phyloP scores from a whole-genome alignment of 1,284 basidiomycete species.

The Ceratobasidium papillatum region DNA sequence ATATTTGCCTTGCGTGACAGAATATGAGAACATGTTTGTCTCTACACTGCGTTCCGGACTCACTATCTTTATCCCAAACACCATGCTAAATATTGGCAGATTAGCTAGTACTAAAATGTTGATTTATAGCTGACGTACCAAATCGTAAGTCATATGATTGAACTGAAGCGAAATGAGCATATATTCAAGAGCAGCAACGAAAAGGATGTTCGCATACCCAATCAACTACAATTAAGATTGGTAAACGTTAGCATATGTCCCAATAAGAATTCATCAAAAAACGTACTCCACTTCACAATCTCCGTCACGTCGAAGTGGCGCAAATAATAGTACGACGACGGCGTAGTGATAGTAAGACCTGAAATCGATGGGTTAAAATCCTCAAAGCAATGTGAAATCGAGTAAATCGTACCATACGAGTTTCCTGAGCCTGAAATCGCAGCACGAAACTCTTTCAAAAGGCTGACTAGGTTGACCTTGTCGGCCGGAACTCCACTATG shows the following conservation, averaged over 20 bases:
- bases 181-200: not conserved
- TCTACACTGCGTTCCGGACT: too few species aligned
- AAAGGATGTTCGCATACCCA: not conserved
- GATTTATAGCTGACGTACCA: slow-evolving; percentile 37
- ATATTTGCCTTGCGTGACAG: not conserved
- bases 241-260: slow-evolving; percentile 42
- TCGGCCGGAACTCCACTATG: slow-evolving; percentile 45
- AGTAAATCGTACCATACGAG: not conserved
- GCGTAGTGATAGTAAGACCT: slow-evolving; percentile 48
- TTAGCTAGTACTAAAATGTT: not conserved
- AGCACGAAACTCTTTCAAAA: slow-evolving; percentile 48
- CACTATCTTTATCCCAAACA: slow-evolving; percentile 45
- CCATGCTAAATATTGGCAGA: slow-evolving; percentile 44
- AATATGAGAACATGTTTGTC: too few species aligned
- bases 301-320: slow-evolving; percentile 51
- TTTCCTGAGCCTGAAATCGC: slow-evolving; percentile 42
- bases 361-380: not conserved
- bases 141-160: slow-evolving; percentile 45
- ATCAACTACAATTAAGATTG: slow-evolving; percentile 47
- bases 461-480: slow-evolving; percentile 48
- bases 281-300: slow-evolving; percentile 43
- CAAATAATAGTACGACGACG: slow-evolving; percentile 52
- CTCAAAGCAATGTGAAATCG: not conserved
- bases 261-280: not conserved
- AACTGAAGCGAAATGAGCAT: not conserved